A percentile compares a stretch with the other conserved stretches of the same genome.
Evolutionary conservation across 2,329 filamentous ascomycete species (phyloP).

Genomic region (Aspergillus pseudoterreus): DNA sequence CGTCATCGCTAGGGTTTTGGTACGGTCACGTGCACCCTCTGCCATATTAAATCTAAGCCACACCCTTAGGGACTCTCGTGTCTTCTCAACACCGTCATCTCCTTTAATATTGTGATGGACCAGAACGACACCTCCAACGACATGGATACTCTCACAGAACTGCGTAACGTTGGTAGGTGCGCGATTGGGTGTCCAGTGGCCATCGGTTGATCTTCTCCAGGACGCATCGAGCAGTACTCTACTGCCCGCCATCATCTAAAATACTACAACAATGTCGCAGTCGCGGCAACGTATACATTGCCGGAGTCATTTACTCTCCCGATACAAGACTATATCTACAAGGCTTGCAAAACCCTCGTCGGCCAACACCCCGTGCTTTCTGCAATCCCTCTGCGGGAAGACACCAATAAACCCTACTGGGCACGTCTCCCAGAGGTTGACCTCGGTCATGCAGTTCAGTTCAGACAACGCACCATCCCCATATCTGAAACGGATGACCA

Average conservation of each 20-base stretch:
- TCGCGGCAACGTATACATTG: conserved; percentile 37
- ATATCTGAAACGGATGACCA: conserved; percentile 16
- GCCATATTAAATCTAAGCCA: not conserved
- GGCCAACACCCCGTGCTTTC: conserved; percentile 42
- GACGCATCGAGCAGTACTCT: conserved; percentile 44
- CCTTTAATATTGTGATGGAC: too few relatives aligned
- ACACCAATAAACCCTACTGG: conserved; percentile 40
- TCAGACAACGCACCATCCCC: conserved; percentile 22
- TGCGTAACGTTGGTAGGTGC: not conserved
- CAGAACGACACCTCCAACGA: not conserved
- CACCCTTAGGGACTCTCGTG: not conserved
- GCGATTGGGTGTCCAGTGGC: not conserved
- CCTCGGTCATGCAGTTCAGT: conserved; percentile 36
- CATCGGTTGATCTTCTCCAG: conserved; percentile 20
- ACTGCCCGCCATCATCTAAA: conserved; percentile 41
- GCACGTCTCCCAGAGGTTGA: conserved; percentile 43
- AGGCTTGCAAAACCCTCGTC: conserved; percentile 36
- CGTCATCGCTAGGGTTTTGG: too few relatives aligned
- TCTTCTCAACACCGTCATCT: too few relatives aligned
- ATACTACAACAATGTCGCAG: conserved; percentile 44
- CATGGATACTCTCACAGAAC: not conserved
- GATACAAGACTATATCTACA: conserved; percentile 32
- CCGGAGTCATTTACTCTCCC: conserved; percentile 21
- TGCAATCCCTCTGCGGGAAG: conserved; percentile 41
- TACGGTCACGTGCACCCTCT: not conserved